Evolutionary conservation across 2,329 filamentous ascomycete species (phyloP).

Genomic region (Fusarium austroafricanum): DNA sequence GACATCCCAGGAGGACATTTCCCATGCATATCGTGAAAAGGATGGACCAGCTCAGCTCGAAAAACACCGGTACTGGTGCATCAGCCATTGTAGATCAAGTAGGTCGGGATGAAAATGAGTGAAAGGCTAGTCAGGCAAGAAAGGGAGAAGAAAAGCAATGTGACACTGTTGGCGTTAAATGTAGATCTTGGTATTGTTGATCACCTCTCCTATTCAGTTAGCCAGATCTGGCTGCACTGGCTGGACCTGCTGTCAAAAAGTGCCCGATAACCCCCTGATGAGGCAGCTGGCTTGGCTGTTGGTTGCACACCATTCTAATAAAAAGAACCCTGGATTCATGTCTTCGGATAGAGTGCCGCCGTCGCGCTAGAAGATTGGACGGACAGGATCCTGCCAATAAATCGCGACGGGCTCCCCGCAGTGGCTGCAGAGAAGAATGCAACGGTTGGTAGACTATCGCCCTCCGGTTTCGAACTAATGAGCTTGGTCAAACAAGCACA

Average conservation of each 20-base stretch:
- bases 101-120: not conserved
- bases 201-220: conserved; percentile 13
- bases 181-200: not conserved
- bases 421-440: not conserved
- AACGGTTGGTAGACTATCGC: not conserved
- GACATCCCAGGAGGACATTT: conserved; percentile 53
- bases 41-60: conserved; percentile 57
- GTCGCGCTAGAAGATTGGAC: not conserved
- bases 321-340: not conserved
- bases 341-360: not conserved
- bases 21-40: conserved; percentile 55
- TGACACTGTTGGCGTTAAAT: conserved; percentile 7
- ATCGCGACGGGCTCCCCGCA: not conserved
- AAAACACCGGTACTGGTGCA: conserved; percentile 46
- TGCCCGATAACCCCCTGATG: not conserved
- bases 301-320: not conserved
- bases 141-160: conserved; percentile 9
- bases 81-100: conserved; percentile 15
- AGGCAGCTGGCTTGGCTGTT: not conserved
- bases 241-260: not conserved
- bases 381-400: too few relatives aligned
- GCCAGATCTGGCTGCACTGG: not conserved
- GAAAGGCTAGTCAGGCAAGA: not conserved
- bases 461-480: not conserved
- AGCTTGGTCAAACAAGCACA: not conserved